These are phyloP conservation scores for Diversispora eburnea DNA, from an alignment of 192 early-diverging fungal species.

Conservation along the genomic window DNA sequence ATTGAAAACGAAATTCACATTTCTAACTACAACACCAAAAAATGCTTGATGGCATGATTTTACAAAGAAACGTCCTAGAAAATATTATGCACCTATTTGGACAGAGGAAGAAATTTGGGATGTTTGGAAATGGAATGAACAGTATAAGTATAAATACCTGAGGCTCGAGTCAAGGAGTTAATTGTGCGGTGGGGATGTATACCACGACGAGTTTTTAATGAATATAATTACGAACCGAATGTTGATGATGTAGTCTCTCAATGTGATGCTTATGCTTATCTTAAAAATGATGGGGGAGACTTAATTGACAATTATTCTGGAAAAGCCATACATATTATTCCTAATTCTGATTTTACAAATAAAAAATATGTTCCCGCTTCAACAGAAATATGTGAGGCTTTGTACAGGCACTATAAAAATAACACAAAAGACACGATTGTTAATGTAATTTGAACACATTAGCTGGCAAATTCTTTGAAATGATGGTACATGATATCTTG, in stretches of 20 bases:
- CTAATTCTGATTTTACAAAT: conserved; percentile 19
- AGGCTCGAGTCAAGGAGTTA: conserved; percentile 9
- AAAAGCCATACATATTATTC: conserved; percentile 22
- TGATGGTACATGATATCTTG: conserved; percentile 11
- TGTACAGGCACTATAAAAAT: not conserved
- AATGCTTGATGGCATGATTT: conserved; percentile 15
- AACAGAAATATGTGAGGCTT: not conserved
- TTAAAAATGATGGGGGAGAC: conserved; percentile 3
- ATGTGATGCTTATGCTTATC: not conserved
- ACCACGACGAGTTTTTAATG: not conserved
- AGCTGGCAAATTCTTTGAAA: too few species aligned
- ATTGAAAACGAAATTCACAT: conserved; percentile 5
- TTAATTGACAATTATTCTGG: conserved; percentile 15
- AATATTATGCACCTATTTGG: conserved; percentile 21
- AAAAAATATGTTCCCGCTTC: not conserved
- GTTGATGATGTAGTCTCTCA: not conserved
- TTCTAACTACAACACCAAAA: conserved; percentile 12
- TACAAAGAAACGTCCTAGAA: not conserved
- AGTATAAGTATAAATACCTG: conserved; percentile 18
- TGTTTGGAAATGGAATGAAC: conserved; percentile 14
- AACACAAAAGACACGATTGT: not conserved
- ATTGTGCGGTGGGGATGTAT: conserved; percentile 13
- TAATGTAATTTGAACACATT: too few species aligned
- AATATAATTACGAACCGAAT: conserved; percentile 14
- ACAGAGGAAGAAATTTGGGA: conserved; percentile 11